Evolutionary conservation across 495 filamentous ascomycete species (phyloP).

Genomic region (Penicillium waksmanii): DNA sequence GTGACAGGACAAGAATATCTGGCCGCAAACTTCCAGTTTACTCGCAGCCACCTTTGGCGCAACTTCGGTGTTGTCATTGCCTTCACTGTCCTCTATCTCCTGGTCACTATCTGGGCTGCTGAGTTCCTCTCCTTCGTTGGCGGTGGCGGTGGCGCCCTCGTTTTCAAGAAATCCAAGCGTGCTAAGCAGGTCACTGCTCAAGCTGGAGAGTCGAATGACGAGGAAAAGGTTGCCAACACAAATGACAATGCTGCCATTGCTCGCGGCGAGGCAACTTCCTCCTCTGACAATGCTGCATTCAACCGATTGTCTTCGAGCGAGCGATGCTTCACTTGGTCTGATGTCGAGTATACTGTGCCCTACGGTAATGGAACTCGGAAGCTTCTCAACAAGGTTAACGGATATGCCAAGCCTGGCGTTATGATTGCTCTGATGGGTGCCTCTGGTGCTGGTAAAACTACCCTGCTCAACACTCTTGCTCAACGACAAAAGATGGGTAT

Average conservation of each 20-base stretch:
- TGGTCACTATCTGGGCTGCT: constrained; percentile 65
- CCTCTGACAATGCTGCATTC: constrained; percentile 47
- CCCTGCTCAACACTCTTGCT: constrained; percentile 72
- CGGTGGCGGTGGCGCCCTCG: constrained; percentile 60
- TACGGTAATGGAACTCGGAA: constrained; percentile 70
- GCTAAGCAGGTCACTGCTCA: constrained; percentile 56
- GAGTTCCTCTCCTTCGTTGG: constrained; percentile 57
- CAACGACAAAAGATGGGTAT: constrained; percentile 77
- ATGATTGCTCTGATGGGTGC: constrained; percentile 85
- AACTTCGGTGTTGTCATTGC: constrained; percentile 79
- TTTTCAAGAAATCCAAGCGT: constrained; percentile 70
- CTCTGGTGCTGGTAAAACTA: constrained; percentile 83
- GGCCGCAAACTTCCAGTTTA: constrained; percentile 58
- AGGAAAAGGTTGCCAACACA: constrained; percentile 45
- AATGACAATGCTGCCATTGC: constrained; percentile 45
- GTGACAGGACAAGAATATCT: constrained; percentile 67
- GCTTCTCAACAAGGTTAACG: constrained; percentile 71
- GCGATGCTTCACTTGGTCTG: constrained; percentile 74
- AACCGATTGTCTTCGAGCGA: constrained; percentile 62
- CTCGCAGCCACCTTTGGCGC: constrained; percentile 70
- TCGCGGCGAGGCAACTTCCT: constrained; percentile 47
- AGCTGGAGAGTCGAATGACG: constrained; percentile 43
- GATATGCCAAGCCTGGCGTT: constrained; percentile 79
- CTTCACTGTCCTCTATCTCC: constrained; percentile 68
- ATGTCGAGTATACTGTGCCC: constrained; percentile 74